These are phyloP conservation scores for Aspergillus tanneri DNA, from an alignment of 2,329 filamentous ascomycete genomes.

Conservation along the genomic window DNA sequence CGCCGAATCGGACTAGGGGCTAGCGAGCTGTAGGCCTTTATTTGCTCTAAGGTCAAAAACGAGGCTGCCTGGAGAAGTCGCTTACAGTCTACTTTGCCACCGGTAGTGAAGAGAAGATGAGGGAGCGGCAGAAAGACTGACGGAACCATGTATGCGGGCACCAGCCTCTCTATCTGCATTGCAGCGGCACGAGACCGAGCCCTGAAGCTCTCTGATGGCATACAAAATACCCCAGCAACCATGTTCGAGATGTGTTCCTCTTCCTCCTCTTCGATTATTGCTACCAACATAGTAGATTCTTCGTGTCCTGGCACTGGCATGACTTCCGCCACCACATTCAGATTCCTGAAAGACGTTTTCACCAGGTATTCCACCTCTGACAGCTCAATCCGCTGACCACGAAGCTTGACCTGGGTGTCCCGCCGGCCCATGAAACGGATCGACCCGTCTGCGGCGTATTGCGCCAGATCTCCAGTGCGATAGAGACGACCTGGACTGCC, in stretches of 20 bases:
- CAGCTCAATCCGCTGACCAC: slow-evolving; percentile 9
- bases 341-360: background rate
- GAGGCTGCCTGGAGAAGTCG: slow-evolving; percentile 27
- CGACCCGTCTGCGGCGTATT: slow-evolving; percentile 23
- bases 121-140: background rate
- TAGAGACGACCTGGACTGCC: slow-evolving; percentile 17
- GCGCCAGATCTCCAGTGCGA: slow-evolving; percentile 30
- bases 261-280: background rate
- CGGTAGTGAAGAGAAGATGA: slow-evolving; percentile 32
- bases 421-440: slow-evolving; percentile 3
- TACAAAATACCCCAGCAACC: background rate
- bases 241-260: background rate
- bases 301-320: background rate
- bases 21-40: background rate
- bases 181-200: background rate
- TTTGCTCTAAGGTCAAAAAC: slow-evolving; percentile 14
- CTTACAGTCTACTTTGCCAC: slow-evolving; percentile 35
- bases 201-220: background rate
- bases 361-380: slow-evolving; percentile 2
- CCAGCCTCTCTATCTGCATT: background rate
- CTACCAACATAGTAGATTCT: no score
- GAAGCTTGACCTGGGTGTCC: slow-evolving; percentile 8
- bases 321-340: background rate
- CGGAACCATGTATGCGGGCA: background rate
- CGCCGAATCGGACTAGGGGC: background rate